Percentiles rank a stretch among this genome's conserved stretches.
These are phyloP conservation scores for Penicillium tannophilum DNA, from an alignment of 495 filamentous ascomycete species.

Conservation along the genomic window DNA sequence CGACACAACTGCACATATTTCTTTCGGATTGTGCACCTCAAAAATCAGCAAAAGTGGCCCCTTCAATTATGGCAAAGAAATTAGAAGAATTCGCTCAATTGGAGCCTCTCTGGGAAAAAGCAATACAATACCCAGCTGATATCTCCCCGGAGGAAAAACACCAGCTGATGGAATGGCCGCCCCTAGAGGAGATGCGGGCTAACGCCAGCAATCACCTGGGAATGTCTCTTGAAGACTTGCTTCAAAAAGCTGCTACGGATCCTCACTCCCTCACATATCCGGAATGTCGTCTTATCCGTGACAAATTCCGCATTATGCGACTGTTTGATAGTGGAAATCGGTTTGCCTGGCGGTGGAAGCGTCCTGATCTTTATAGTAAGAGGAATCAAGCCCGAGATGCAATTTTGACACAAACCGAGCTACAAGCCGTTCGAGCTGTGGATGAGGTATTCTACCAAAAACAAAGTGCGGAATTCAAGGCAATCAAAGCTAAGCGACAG, in stretches of 20 bases:
- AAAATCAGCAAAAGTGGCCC: too few relatives aligned
- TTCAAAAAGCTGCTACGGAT: conserved; percentile 5
- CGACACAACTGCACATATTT: too few relatives aligned
- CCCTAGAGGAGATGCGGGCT: conserved; percentile 3
- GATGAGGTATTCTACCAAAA: too few relatives aligned
- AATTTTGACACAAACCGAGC: too few relatives aligned
- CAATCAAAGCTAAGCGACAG: too few relatives aligned
- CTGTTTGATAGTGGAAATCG: too few relatives aligned
- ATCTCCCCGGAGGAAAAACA: conserved; percentile 9
- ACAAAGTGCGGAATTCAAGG: too few relatives aligned
- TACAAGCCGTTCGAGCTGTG: too few relatives aligned
- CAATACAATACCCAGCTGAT: conserved; percentile 6
- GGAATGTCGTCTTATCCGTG: conserved; percentile 11
- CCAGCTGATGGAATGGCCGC: conserved; percentile 7
- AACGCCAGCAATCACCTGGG: not conserved
- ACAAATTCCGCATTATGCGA: conserved; percentile 2
- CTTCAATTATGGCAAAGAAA: conserved; percentile 4
- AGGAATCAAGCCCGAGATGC: too few relatives aligned
- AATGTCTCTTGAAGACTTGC: conserved; percentile 4
- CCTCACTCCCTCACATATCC: conserved; percentile 9
- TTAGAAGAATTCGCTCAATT: conserved; percentile 12
- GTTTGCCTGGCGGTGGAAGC: too few relatives aligned
- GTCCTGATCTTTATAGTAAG: too few relatives aligned
- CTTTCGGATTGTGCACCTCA: too few relatives aligned
- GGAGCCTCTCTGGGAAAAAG: conserved; percentile 15